Evolutionary conservation across 768 basidiomycete genomes (phyloP).

Genomic region (Cystofilobasidium capitatum): DNA sequence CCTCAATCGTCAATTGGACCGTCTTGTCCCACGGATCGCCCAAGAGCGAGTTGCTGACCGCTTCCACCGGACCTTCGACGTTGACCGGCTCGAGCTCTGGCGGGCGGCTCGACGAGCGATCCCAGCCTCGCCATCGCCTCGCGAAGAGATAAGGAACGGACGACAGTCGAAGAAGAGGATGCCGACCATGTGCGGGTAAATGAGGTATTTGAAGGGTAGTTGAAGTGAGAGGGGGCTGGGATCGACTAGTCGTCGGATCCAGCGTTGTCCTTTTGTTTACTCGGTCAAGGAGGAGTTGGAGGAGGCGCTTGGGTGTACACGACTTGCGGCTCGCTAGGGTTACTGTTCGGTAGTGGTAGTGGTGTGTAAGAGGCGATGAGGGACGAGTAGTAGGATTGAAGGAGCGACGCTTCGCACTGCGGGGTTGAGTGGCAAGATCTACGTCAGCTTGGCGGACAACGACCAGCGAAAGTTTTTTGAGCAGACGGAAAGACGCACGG

Average conservation of each 20-base stretch:
- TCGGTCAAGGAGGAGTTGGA: background rate
- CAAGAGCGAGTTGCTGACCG: constrained; percentile 14
- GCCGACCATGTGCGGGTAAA: no score
- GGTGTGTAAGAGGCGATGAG: constrained; percentile 68
- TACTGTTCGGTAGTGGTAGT: background rate
- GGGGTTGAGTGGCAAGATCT: constrained; percentile 13
- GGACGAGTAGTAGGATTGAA: constrained; percentile 89
- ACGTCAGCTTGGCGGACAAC: background rate
- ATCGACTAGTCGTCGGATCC: no score
- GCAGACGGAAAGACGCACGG: constrained; percentile 47
- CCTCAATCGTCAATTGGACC: background rate
- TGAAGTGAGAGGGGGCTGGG: no score
- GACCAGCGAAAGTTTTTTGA: background rate
- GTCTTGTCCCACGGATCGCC: constrained; percentile 26
- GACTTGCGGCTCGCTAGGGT: background rate
- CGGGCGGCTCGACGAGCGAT: constrained; percentile 21
- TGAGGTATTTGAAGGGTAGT: no score
- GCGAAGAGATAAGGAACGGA: no score
- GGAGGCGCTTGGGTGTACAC: constrained; percentile 10
- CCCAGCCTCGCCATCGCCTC: no score
- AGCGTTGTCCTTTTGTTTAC: no score
- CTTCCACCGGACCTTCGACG: background rate
- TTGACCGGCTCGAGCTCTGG: background rate
- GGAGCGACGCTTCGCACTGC: constrained; percentile 79
- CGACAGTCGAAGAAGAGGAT: no score